A percentile compares a stretch with the other conserved stretches of the same genome.
Evolutionary conservation across 768 basidiomycete species (phyloP).

Genomic region (Tricholoma hemisulphureum): DNA sequence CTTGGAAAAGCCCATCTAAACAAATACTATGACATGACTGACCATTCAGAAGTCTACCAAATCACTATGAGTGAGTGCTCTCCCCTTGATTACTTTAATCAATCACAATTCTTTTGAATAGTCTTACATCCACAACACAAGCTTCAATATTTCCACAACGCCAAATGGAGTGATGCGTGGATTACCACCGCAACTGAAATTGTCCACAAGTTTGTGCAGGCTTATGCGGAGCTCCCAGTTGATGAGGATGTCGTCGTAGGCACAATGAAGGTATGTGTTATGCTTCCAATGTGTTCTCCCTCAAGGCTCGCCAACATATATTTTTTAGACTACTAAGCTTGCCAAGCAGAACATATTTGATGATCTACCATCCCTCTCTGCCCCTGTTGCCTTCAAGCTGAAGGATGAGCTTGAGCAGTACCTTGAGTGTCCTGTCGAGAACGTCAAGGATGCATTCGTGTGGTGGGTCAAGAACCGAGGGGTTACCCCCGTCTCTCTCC

Average conservation of each 20-base stretch:
- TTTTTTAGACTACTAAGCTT: not conserved
- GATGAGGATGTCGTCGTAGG: not conserved
- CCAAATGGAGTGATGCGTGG: not conserved
- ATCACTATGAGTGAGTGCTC: not conserved
- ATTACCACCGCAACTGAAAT: too few species aligned
- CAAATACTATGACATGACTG: too few species aligned
- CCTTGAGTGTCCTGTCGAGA: too few species aligned
- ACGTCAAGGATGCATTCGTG: not conserved
- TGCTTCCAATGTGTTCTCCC: not conserved
- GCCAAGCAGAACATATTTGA: not conserved
- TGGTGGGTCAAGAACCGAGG: not conserved
- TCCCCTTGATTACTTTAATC: not conserved
- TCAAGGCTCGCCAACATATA: not conserved
- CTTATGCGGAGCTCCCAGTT: not conserved
- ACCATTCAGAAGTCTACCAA: too few species aligned
- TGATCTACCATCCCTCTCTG: not conserved
- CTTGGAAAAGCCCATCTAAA: not conserved
- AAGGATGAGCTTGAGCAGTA: not conserved
- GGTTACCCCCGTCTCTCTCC: not conserved
- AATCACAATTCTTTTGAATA: not conserved
- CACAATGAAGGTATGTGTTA: not conserved
- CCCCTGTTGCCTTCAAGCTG: not conserved
- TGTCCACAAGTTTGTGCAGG: not conserved
- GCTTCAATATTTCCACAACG: not conserved
- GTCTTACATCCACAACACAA: slow-evolving; percentile 1